These are phyloP conservation scores for Gardenia jasminoides DNA, from an alignment of 257 asterid species.

Conservation along the genomic window DNA sequence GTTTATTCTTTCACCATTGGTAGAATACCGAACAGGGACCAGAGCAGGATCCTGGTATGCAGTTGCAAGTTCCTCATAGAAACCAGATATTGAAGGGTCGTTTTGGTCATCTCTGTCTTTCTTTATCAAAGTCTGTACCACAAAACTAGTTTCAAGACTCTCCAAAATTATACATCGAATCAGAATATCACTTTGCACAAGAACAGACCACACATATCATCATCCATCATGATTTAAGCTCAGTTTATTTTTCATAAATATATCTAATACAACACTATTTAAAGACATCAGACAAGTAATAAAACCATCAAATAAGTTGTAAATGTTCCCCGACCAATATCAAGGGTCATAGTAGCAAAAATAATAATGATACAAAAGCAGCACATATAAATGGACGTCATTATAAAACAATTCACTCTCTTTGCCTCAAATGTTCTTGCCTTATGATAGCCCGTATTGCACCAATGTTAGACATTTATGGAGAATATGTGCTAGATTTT, in stretches of 20 bases:
- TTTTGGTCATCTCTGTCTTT: constrained; percentile 65
- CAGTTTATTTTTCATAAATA: not conserved
- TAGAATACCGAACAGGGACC: constrained; percentile 37
- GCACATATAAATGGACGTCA: not conserved
- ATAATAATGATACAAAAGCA: not conserved
- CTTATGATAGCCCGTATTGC: not conserved
- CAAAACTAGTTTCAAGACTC: not conserved
- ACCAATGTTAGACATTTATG: not conserved
- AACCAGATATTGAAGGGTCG: constrained; percentile 51
- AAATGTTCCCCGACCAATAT: not conserved
- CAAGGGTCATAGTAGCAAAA: not conserved
- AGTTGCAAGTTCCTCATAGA: constrained; percentile 53
- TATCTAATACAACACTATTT: not conserved
- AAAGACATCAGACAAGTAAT: not conserved
- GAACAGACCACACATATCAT: not conserved
- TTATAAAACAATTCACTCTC: not conserved
- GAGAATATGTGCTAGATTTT: not conserved
- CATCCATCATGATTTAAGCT: not conserved
- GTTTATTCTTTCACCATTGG: constrained; percentile 36
- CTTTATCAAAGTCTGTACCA: constrained; percentile 73
- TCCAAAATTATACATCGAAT: not conserved
- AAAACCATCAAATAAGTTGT: not conserved
- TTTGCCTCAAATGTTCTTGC: not conserved
- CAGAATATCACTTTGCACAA: not conserved
- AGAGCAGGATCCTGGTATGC: constrained; percentile 78